Percentiles rank a stretch among this genome's conserved stretches.
Evolutionary conservation across 306 rosid genomes (phyloP).

Genomic region (Leucaena leucocephala): DNA sequence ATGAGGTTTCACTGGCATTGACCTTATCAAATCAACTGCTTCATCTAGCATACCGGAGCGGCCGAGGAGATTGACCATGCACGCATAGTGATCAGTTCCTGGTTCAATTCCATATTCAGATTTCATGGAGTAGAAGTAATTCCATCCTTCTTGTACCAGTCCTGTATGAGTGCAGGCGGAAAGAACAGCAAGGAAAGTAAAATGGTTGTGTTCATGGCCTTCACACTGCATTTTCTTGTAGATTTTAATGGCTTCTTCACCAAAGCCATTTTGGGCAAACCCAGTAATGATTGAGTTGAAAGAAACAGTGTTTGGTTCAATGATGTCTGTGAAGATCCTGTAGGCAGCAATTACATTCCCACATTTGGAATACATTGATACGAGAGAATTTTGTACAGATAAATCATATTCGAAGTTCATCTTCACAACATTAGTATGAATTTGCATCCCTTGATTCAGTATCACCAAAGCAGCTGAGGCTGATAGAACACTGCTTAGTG

Average conservation of each 20-base stretch:
- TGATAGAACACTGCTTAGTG: conserved; percentile 72
- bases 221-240: conserved; percentile 61
- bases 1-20: conserved; percentile 74
- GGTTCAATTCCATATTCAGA: conserved; percentile 59
- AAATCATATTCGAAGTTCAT: conserved; percentile 60
- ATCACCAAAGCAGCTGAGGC: conserved; percentile 74
- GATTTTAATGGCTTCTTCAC: conserved; percentile 65
- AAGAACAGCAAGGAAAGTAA: conserved; percentile 76
- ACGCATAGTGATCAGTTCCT: conserved; percentile 74
- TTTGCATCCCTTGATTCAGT: conserved; percentile 70
- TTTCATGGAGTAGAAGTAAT: conserved; percentile 58
- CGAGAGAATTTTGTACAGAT: conserved; percentile 73
- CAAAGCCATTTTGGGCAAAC: conserved; percentile 76
- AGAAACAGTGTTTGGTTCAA: conserved; percentile 60
- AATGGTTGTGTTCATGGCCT: conserved; percentile 55
- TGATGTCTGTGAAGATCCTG: conserved; percentile 51
- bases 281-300: conserved; percentile 75
- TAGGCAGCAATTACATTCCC: conserved; percentile 68
- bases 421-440: conserved; percentile 65
- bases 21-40: conserved; percentile 61
- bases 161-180: conserved; percentile 89
- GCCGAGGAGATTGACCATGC: conserved; percentile 82
- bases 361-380: conserved; percentile 81
- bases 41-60: conserved; percentile 74
- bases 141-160: conserved; percentile 65